Evolutionary conservation across 805 yeast species (phyloP), one percentile per base, ranked within the genome.

Genomic region (Candida schatavii): DNA sequence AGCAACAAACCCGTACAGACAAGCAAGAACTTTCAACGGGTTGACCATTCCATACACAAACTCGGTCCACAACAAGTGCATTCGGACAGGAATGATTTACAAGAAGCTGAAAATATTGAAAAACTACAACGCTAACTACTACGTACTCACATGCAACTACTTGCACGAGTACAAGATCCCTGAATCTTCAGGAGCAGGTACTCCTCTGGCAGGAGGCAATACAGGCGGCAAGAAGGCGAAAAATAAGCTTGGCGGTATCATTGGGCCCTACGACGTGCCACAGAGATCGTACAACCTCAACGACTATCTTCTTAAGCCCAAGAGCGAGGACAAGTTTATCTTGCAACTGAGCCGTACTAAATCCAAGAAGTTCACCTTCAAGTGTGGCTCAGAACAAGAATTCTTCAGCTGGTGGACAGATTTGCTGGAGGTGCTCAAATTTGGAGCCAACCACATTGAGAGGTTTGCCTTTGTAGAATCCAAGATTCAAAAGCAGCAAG

Each of bases 341-440:
- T 49, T 70, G 41, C 46, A 54, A 19, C 62, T 59, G 46, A 51
- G 46, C 17, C 50, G 62, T 10, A 59, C 61, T 43, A 42, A 50
- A 15, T 45, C 55, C 15, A 63, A 62, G 23, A 68, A 64, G 50
- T 50, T 53, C 37, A 64, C 70, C 2, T 75, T 75, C 56, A 65
- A 72, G 62, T 62, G 83, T 58, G 53, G 71, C 46, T 67, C 64
- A 21, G 58, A 50, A 13, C 66, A 60, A 27, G 77, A 77, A 39
- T 74, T 74, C 39, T 55, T 54, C 20, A 70, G 68, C 48, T 83
- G 88, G 88, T 60, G 66, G 27, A 71, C 68, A 22, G 84, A 81
- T 54, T 58, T 83, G 35, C 61, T 65, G 23, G 81, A 79, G 46
- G 61, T 82, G 48, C 67, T 76, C 25, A 64, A 69, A 37, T 77